Evolutionary conservation across 768 basidiomycete species (phyloP).

Genomic region (Fomitopsis serialis): DNA sequence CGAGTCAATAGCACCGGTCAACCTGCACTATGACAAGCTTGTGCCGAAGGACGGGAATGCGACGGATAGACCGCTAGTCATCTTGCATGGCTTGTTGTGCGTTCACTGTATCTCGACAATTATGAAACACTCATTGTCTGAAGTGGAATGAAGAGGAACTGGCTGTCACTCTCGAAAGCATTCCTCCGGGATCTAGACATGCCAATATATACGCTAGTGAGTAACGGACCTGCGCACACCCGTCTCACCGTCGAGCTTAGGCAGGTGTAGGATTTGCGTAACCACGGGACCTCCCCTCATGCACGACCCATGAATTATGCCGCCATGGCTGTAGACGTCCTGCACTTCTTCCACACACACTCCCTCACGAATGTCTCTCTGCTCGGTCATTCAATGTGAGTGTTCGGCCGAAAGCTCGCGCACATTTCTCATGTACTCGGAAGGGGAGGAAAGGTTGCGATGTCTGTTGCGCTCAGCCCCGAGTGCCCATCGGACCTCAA

Average conservation of each 20-base stretch:
- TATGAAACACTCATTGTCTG: constrained; percentile 1
- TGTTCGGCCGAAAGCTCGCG: constrained; percentile 1
- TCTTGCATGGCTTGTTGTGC: constrained; percentile 33
- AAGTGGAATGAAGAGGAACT: constrained; percentile 88
- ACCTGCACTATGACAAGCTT: constrained; percentile 22
- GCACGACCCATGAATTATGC: constrained; percentile 65
- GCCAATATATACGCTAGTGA: constrained; percentile 71
- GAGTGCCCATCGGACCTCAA: constrained; percentile 38
- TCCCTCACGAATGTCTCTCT: constrained; percentile 59
- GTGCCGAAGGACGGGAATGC: constrained; percentile 20
- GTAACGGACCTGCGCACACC: constrained; percentile 9
- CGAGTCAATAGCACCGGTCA: constrained; percentile 11
- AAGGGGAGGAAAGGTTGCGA: constrained; percentile 88
- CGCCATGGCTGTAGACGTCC: constrained; percentile 76
- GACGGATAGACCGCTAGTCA: constrained; percentile 24
- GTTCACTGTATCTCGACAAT: neutral
- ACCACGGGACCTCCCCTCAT: constrained; percentile 84
- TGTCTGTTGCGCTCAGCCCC: constrained; percentile 57
- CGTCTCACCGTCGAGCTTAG: neutral
- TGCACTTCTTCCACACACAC: constrained; percentile 55
- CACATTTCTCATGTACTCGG: neutral
- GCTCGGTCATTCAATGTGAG: constrained; percentile 88
- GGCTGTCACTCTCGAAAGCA: constrained; percentile 74
- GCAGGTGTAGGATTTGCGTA: constrained; percentile 67
- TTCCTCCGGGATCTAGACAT: constrained; percentile 59